A percentile compares a stretch with the other conserved stretches of the same genome.
phyloP scores from a whole-genome alignment of 768 basidiomycete genomes.

The Russula dissimulans region DNA sequence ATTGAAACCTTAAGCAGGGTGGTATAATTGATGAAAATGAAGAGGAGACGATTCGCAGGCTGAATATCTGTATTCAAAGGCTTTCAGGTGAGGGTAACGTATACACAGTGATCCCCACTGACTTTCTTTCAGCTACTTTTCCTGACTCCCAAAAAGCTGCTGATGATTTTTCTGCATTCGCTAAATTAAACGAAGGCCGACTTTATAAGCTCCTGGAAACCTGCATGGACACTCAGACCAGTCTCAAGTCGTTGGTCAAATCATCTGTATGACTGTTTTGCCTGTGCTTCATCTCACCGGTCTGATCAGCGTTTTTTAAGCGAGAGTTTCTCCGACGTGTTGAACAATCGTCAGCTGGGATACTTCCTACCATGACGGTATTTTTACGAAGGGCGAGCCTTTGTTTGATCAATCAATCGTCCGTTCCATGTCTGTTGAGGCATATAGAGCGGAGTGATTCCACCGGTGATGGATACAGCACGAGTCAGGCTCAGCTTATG shows the following conservation, averaged over 20 bases:
- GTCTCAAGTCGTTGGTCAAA: conserved; percentile 73
- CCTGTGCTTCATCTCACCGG: background rate
- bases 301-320: conserved; percentile 30
- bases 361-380: conserved; percentile 56
- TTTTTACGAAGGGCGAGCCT: conserved; percentile 64
- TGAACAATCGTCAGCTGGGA: conserved; percentile 55
- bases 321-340: conserved; percentile 71
- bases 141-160: conserved; percentile 63
- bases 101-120: background rate
- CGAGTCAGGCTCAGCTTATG: conserved; percentile 29
- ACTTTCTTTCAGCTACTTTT: conserved; percentile 35
- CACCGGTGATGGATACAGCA: conserved; percentile 28
- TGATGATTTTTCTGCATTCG: conserved; percentile 76
- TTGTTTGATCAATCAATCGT: conserved; percentile 75
- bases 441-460: conserved; percentile 41
- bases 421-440: conserved; percentile 71
- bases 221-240: conserved; percentile 76
- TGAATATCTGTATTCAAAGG: conserved; percentile 46
- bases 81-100: conserved; percentile 46
- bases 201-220: conserved; percentile 78
- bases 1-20: conserved; percentile 43
- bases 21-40: conserved; percentile 85
- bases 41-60: conserved; percentile 44
- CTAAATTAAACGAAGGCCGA: conserved; percentile 76
- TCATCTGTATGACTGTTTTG: conserved; percentile 43